Conservation (phyloP, 2,329 filamentous ascomycete genomes). For the Magnaporthiopsis rhizophila region DNA sequence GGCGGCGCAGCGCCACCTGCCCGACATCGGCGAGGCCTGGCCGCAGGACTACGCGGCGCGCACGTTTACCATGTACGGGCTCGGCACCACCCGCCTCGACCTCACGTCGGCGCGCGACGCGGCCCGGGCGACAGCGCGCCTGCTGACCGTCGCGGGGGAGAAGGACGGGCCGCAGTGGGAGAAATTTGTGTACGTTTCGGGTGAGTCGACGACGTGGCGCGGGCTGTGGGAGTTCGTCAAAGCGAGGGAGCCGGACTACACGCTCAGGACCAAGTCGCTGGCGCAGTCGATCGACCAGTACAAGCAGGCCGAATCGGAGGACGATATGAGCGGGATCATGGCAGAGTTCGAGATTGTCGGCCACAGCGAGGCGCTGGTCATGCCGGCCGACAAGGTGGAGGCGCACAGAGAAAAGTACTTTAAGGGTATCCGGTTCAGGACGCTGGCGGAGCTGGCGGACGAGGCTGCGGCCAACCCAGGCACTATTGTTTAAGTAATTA, state of each 20-base stretch:
- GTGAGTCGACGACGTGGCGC: conserved; percentile 9
- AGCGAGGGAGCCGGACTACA: background rate
- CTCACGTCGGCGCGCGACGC: conserved; percentile 9
- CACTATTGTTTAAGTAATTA: background rate
- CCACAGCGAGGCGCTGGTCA: background rate
- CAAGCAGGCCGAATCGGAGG: background rate
- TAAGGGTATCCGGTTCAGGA: background rate
- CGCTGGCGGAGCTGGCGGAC: conserved; percentile 5
- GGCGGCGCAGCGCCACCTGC: conserved; percentile 6
- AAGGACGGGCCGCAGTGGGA: conserved; percentile 3
- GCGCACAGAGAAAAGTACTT: conserved; percentile 3
- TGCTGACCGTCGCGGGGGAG: background rate
- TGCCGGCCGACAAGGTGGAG: background rate
- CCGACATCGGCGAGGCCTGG: background rate
- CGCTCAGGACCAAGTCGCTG: conserved; percentile 1
- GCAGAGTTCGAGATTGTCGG: conserved; percentile 1
- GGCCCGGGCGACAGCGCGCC: conserved; percentile 1
- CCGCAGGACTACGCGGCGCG: background rate
- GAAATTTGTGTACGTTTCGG: background rate
- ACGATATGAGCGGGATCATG: background rate
- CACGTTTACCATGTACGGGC: conserved; percentile 3
- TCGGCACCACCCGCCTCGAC: conserved; percentile 5
- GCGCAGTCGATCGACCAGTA: background rate
- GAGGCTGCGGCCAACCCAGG: background rate
- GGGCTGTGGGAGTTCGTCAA: conserved; percentile 1